Percentiles rank a stretch among this genome's conserved stretches.
Conservation (phyloP, 495 filamentous ascomycete genomes). For the Recurvomyces mirabilis region DNA sequence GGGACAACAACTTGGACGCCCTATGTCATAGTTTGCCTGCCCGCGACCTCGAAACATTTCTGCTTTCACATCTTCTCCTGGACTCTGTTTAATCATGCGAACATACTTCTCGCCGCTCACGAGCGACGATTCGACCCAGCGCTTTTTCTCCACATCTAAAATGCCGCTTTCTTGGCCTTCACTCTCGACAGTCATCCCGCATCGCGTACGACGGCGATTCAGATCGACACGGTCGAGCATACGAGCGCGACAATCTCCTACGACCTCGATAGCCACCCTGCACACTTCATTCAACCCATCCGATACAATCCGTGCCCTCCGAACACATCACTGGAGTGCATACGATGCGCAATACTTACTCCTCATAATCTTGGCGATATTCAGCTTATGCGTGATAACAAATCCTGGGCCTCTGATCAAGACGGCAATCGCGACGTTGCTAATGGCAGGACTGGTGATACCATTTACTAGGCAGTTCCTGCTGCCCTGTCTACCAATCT, state of each 20-base stretch:
- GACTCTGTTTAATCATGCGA: too few relatives aligned
- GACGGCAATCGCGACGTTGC: conserved; percentile 51
- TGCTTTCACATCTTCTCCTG: too few relatives aligned
- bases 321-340: conserved; percentile 65
- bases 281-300: conserved; percentile 68
- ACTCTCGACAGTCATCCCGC: conserved; percentile 49
- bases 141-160: conserved; percentile 11
- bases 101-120: too few relatives aligned
- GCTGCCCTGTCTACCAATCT: conserved; percentile 73
- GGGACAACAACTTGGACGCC: too few relatives aligned
- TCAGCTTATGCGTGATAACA: conserved; percentile 70
- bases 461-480: conserved; percentile 89
- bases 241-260: conserved; percentile 58
- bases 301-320: conserved; percentile 61
- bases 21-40: too few relatives aligned
- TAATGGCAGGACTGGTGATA: conserved; percentile 60
- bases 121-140: too few relatives aligned
- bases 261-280: conserved; percentile 60
- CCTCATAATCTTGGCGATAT: conserved; percentile 59
- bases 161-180: conserved; percentile 29
- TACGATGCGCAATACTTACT: conserved; percentile 82
- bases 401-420: conserved; percentile 61
- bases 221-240: conserved; percentile 50
- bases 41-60: too few relatives aligned
- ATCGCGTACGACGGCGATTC: conserved; percentile 60